Conservation (phyloP, 371 early-diverging fungal species). For the Syncephalastrum sp. region DNA sequence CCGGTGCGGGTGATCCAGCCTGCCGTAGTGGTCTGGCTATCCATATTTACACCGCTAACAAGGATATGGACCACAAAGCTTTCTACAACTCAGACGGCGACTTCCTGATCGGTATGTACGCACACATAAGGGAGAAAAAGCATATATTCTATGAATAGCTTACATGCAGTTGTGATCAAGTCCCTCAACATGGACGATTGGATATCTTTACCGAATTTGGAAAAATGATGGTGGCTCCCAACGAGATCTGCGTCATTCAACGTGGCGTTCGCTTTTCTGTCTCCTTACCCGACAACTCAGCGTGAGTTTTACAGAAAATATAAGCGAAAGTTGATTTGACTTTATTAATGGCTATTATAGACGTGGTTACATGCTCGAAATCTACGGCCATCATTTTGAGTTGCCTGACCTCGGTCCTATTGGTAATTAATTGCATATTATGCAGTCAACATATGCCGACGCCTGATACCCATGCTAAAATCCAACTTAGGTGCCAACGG, state of each 20-base stretch:
- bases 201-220: slow-evolving; percentile 95
- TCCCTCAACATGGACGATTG: slow-evolving; percentile 91
- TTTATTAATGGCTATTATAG: slow-evolving; percentile 13
- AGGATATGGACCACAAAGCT: slow-evolving; percentile 74
- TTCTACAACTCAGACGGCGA: slow-evolving; percentile 94
- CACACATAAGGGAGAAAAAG: neutral
- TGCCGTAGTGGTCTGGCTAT: slow-evolving; percentile 80
- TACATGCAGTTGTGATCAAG: slow-evolving; percentile 29
- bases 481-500: slow-evolving; percentile 76
- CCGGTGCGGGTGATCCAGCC: slow-evolving; percentile 89
- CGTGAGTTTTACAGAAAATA: slow-evolving; percentile 32
- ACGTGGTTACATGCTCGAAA: slow-evolving; percentile 92
- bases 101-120: slow-evolving; percentile 74
- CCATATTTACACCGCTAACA: slow-evolving; percentile 80
- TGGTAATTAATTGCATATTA: slow-evolving; percentile 42
- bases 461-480: neutral
- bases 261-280: slow-evolving; percentile 89
- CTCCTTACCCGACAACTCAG: slow-evolving; percentile 76
- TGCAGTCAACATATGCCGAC: neutral
- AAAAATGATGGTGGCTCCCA: slow-evolving; percentile 77
- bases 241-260: slow-evolving; percentile 93
- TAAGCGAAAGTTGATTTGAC: neutral
- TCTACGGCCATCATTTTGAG: slow-evolving; percentile 87
- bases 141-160: neutral
- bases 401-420: slow-evolving; percentile 96